Conservation (phyloP, 306 rosid species). For the Lathyrus tuberosus region DNA sequence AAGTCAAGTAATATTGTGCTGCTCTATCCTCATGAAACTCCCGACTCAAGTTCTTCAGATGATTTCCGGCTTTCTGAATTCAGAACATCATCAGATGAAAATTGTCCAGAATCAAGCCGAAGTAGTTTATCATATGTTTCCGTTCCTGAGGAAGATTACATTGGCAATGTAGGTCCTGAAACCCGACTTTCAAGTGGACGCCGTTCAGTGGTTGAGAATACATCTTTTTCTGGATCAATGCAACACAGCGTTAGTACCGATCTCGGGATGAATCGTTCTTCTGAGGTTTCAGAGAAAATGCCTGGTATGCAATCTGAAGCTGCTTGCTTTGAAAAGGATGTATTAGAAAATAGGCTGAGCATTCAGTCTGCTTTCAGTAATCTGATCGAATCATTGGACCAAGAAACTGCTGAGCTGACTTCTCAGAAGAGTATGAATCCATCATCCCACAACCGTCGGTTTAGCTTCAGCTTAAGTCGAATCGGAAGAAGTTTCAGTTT, state of each 20-base stretch:
- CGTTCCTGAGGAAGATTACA: conserved; percentile 47
- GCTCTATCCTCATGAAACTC: conserved; percentile 51
- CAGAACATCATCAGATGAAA: conserved; percentile 53
- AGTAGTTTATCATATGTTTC: conserved; percentile 57
- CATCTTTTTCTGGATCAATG: conserved; percentile 35
- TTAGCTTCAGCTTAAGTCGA: conserved; percentile 86
- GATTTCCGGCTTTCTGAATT: conserved; percentile 44
- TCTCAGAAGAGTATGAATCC: conserved; percentile 53
- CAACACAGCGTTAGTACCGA: conserved; percentile 34
- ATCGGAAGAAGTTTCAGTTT: conserved; percentile 93
- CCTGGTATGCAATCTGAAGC: conserved; percentile 41
- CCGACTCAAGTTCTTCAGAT: conserved; percentile 49
- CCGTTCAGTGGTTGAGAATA: conserved; percentile 41
- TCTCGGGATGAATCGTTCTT: conserved; percentile 40
- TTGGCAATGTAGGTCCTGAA: conserved; percentile 47
- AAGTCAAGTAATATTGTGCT: conserved; percentile 46
- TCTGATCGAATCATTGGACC: conserved; percentile 44
- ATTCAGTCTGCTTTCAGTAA: conserved; percentile 40
- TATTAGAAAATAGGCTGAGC: conserved; percentile 37
- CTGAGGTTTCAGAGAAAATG: conserved; percentile 43
- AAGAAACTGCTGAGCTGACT: conserved; percentile 60
- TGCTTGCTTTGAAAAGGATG: conserved; percentile 36
- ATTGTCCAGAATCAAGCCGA: conserved; percentile 46
- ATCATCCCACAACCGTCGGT: conserved; percentile 76
- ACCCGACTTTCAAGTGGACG: conserved; percentile 53